Conservation (phyloP, 108 stramenopile species). For the Nannochloropsis gaditana region DNA sequence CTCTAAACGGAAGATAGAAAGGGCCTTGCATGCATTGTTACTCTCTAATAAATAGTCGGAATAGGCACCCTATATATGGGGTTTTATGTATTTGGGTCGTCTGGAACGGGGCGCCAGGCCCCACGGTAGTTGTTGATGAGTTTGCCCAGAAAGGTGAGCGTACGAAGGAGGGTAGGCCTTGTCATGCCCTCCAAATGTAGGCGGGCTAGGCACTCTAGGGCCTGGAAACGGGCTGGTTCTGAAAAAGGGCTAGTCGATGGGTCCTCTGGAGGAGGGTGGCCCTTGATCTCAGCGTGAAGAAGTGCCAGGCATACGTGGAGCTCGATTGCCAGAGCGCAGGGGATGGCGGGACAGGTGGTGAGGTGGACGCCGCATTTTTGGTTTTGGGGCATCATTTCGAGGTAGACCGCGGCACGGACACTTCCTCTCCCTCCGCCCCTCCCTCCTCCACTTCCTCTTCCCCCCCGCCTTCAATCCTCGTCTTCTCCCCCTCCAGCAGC, state of each 20-base stretch:
- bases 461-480: too few species aligned
- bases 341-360: constrained; percentile 2
- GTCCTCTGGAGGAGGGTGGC: neutral
- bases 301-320: neutral
- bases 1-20: too few species aligned
- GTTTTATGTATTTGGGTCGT: neutral
- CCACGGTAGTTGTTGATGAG: neutral
- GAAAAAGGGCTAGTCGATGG: neutral
- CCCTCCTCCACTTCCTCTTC: too few species aligned
- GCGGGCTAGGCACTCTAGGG: neutral
- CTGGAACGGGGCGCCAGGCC: neutral
- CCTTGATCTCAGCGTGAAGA: neutral
- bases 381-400: too few species aligned
- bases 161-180: neutral
- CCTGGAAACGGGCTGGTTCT: neutral
- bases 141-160: neutral
- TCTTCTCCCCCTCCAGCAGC: neutral
- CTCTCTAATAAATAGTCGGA: too few species aligned
- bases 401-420: too few species aligned
- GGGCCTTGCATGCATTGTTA: too few species aligned
- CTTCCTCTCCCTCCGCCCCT: too few species aligned
- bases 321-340: neutral
- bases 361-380: neutral
- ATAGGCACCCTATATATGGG: neutral
- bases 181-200: neutral